Evolutionary conservation across 78 protist genomes (phyloP).

Genomic region (Dictyostelium discoideum): dicty_2.7 NC_007088.5:1416501-1417000

Average conservation of each 20-base stretch:
- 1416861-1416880: constrained; percentile 76
- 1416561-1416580: constrained; percentile 25
- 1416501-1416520: constrained; percentile 33
- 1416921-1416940: constrained; percentile 63
- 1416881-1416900: constrained; percentile 37
- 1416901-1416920: constrained; percentile 79
- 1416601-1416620: constrained; percentile 60
- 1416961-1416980: constrained; percentile 34
- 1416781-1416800: constrained; percentile 40
- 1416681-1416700: constrained; percentile 6
- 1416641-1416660: constrained; percentile 12
- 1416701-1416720: constrained; percentile 67
- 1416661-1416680: neutral
- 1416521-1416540: neutral
- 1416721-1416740: constrained; percentile 40
- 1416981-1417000: constrained; percentile 49
- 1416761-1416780: constrained; percentile 19
- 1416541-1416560: constrained; percentile 80
- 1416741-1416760: constrained; percentile 75
- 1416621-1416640: constrained; percentile 49
- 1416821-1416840: constrained; percentile 11
- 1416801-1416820: neutral
- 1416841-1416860: constrained; percentile 64
- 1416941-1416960: constrained; percentile 74
- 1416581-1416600: constrained; percentile 63